A percentile compares a stretch with the other conserved stretches of the same genome.
Evolutionary conservation across 805 yeast species (phyloP).

Genomic region (Saturnispora gosingensis): DNA sequence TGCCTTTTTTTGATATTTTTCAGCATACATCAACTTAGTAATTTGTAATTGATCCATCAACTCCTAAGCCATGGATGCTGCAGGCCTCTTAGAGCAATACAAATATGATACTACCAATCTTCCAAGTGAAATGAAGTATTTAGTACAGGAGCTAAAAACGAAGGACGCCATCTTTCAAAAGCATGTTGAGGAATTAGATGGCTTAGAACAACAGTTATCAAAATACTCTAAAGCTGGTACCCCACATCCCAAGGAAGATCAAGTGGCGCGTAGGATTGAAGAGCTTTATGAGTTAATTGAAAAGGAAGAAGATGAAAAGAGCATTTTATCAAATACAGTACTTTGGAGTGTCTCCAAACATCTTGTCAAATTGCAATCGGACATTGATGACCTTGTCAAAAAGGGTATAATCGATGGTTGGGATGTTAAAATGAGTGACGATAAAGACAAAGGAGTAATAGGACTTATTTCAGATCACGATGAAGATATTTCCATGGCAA

Average conservation of each 20-base stretch:
- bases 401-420: slow-evolving; percentile 54
- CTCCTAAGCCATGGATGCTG: slow-evolving; percentile 68
- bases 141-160: slow-evolving; percentile 66
- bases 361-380: slow-evolving; percentile 60
- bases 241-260: slow-evolving; percentile 77
- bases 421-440: slow-evolving; percentile 44
- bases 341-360: slow-evolving; percentile 71
- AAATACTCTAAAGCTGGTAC: slow-evolving; percentile 79
- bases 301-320: slow-evolving; percentile 67
- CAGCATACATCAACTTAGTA: not conserved
- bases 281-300: slow-evolving; percentile 56
- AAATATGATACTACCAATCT: slow-evolving; percentile 59
- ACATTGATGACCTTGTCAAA: slow-evolving; percentile 62
- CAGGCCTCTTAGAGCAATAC: slow-evolving; percentile 68
- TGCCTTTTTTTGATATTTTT: not conserved
- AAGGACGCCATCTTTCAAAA: slow-evolving; percentile 63
- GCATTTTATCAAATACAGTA: slow-evolving; percentile 73
- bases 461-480: not conserved
- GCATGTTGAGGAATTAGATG: slow-evolving; percentile 53
- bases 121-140: slow-evolving; percentile 77
- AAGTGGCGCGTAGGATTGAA: slow-evolving; percentile 52
- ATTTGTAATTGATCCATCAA: not conserved
- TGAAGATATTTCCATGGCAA: not conserved
- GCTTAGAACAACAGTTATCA: slow-evolving; percentile 71
- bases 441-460: slow-evolving; percentile 1